Evolutionary conservation across 257 asterid species (phyloP).

Genomic region (Pogostemon cablin): DNA sequence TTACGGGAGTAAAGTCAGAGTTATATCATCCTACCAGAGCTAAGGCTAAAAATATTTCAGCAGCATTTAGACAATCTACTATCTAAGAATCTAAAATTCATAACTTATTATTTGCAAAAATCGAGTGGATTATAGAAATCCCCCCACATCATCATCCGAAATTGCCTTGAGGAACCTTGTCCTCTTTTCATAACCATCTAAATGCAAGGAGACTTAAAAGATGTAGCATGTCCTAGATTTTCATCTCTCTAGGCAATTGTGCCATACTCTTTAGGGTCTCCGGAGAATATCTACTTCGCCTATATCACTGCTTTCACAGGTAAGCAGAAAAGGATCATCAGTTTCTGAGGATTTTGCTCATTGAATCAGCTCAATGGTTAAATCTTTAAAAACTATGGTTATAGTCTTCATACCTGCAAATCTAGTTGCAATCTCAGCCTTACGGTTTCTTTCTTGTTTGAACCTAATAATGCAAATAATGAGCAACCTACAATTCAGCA

Average conservation of each 20-base stretch:
- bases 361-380: neutral
- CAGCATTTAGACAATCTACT: neutral
- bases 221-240: neutral
- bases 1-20: no score
- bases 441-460: neutral
- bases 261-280: no score
- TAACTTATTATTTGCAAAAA: neutral
- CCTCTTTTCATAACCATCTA: no score
- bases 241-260: neutral
- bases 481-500: neutral
- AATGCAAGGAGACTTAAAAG: neutral
- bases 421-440: neutral
- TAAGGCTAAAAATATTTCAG: neutral
- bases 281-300: neutral
- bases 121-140: neutral
- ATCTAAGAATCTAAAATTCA: neutral
- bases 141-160: no score
- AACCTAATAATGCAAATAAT: neutral
- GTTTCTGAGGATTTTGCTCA: neutral
- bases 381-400: neutral
- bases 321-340: neutral
- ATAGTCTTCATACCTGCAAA: neutral
- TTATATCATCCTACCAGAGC: no score
- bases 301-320: neutral
- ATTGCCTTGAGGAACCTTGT: no score